phyloP scores from a whole-genome alignment of 1,139 yeast genomes.

The Sugiyamaella pinicola region DNA sequence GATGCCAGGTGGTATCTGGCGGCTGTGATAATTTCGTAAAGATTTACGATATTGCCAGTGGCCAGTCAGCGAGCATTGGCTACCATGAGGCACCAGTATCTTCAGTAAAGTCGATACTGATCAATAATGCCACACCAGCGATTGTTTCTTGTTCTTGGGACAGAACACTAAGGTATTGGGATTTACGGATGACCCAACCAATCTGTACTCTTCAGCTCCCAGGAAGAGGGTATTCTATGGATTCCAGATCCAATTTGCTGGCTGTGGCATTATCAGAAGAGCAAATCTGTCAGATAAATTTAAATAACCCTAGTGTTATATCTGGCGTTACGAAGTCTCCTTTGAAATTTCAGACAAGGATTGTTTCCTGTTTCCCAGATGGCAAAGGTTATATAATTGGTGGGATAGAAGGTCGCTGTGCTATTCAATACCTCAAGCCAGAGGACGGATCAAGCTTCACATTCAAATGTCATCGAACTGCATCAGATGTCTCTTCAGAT shows the following conservation, averaged over 20 bases:
- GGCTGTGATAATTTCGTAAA: constrained; percentile 92
- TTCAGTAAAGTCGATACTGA: constrained; percentile 72
- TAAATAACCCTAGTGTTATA: constrained; percentile 76
- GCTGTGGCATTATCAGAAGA: constrained; percentile 95
- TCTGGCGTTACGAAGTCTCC: constrained; percentile 80
- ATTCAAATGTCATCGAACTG: constrained; percentile 87
- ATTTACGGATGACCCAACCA: constrained; percentile 83
- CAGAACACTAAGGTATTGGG: constrained; percentile 93
- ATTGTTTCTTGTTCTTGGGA: constrained; percentile 97
- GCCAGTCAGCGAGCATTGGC: constrained; percentile 84
- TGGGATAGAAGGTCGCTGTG: constrained; percentile 94
- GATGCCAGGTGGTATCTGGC: constrained; percentile 84
- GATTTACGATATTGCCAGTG: constrained; percentile 77
- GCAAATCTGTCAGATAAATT: constrained; percentile 73
- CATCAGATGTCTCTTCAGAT: constrained; percentile 48
- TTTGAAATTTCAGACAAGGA: constrained; percentile 85
- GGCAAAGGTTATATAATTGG: constrained; percentile 95
- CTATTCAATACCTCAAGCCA: constrained; percentile 91
- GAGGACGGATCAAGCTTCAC: constrained; percentile 82
- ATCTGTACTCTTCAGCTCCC: constrained; percentile 80
- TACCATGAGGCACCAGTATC: constrained; percentile 82
- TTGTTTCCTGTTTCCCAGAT: constrained; percentile 78
- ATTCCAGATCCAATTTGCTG: constrained; percentile 71
- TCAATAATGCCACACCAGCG: constrained; percentile 65
- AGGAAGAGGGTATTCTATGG: constrained; percentile 91